Evolutionary conservation across 2,329 filamentous ascomycete species (phyloP).

Genomic region (Boeremia exigua): DNA sequence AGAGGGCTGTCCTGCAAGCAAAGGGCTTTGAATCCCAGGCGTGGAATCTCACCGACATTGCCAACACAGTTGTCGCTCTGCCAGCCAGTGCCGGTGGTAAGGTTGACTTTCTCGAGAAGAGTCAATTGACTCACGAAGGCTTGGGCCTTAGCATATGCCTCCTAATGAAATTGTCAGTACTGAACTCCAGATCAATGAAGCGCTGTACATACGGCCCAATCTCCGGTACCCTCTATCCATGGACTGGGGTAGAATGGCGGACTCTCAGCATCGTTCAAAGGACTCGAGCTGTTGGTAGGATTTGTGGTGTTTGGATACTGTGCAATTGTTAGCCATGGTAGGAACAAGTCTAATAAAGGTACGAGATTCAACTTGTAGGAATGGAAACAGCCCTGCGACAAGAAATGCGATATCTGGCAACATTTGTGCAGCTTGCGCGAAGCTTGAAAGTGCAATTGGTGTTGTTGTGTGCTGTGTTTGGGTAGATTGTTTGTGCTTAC

Average conservation of each 20-base stretch:
- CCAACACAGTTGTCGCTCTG: conserved; percentile 65
- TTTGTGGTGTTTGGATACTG: conserved; percentile 38
- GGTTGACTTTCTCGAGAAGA: conserved; percentile 87
- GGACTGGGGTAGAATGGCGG: conserved; percentile 83
- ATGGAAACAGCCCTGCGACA: conserved; percentile 40
- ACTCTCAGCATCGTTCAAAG: conserved; percentile 49
- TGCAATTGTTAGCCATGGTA: conserved; percentile 34
- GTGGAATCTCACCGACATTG: conserved; percentile 71
- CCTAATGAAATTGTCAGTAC: conserved; percentile 1
- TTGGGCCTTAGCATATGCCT: conserved; percentile 76
- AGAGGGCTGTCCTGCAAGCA: conserved; percentile 88
- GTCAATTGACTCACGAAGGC: conserved; percentile 84
- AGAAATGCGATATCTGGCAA: conserved; percentile 26
- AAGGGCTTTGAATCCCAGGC: conserved; percentile 72
- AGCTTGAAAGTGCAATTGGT: conserved; percentile 14
- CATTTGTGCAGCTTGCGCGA: conserved; percentile 37
- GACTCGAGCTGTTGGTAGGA: conserved; percentile 33
- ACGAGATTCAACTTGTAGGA: conserved; percentile 35
- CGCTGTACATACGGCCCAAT: conserved; percentile 63
- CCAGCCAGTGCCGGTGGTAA: conserved; percentile 88
- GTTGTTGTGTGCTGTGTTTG: conserved; percentile 16
- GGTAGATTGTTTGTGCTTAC: conserved; percentile 32
- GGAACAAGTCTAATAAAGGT: conserved; percentile 20
- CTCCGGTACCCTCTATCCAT: conserved; percentile 77
- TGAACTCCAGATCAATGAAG: background rate